These are phyloP conservation scores for Candida silvatica DNA, from an alignment of 805 yeast genomes.

Conservation along the genomic window DNA sequence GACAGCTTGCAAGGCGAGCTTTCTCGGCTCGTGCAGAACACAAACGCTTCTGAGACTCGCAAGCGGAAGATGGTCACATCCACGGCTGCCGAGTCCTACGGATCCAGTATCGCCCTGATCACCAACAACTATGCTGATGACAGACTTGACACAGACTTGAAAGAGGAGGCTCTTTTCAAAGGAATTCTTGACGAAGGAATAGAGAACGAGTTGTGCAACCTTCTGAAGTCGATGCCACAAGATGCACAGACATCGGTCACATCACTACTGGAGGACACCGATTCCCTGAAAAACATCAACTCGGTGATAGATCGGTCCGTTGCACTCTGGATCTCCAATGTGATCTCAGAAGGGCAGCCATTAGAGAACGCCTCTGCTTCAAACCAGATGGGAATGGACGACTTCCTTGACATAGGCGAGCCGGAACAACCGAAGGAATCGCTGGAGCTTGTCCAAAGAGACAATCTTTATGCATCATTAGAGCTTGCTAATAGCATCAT, in stretches of 20 bases:
- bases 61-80: conserved; percentile 1
- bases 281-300: conserved; percentile 4
- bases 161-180: conserved; percentile 9
- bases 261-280: no score
- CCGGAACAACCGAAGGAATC: conserved; percentile 10
- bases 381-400: no score
- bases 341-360: no score
- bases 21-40: conserved; percentile 6
- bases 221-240: conserved; percentile 5
- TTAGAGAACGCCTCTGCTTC: no score
- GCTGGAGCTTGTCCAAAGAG: conserved; percentile 4
- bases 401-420: conserved; percentile 11
- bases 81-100: conserved; percentile 2
- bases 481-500: conserved; percentile 2
- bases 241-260: no score
- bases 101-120: conserved; percentile 14
- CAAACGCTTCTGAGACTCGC: conserved; percentile 6
- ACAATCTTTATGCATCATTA: not conserved
- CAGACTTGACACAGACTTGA: conserved; percentile 4
- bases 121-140: conserved; percentile 12
- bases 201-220: conserved; percentile 10
- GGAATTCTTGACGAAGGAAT: conserved; percentile 15
- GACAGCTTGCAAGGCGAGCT: conserved; percentile 10
- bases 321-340: conserved; percentile 36
- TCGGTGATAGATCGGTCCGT: conserved; percentile 15